A percentile compares a stretch with the other conserved stretches of the same genome.
phyloP scores from a whole-genome alignment of 345 rosid species.

The Lagerstroemia speciosa region DNA sequence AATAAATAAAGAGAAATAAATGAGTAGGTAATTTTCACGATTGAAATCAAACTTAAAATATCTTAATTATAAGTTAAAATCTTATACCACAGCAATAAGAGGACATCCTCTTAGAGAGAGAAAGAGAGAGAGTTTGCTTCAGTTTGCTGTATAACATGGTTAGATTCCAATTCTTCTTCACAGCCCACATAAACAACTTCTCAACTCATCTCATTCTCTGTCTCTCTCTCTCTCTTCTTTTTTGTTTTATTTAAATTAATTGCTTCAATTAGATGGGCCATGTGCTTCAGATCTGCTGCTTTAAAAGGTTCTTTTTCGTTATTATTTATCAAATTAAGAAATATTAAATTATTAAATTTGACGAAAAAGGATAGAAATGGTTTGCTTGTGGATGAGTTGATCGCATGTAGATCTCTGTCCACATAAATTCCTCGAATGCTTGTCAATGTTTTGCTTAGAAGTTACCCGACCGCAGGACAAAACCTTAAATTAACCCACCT shows the following conservation, averaged over 20 bases:
- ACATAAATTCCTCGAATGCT: conserved; percentile 24
- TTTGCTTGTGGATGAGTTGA: not conserved
- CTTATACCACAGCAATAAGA: too few species aligned
- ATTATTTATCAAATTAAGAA: too few species aligned
- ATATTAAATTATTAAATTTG: too few species aligned
- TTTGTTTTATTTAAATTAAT: not conserved
- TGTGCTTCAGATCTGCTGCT: not conserved
- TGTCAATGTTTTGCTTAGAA: conserved; percentile 46
- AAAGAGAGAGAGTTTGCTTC: too few species aligned
- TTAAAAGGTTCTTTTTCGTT: not conserved
- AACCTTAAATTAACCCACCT: too few species aligned
- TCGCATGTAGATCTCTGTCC: conserved; percentile 7
- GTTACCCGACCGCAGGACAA: too few species aligned
- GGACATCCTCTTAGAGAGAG: too few species aligned
- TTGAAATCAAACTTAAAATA: too few species aligned
- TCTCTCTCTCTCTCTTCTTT: too few species aligned
- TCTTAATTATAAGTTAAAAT: too few species aligned
- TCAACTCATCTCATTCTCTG: not conserved
- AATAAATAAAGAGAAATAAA: too few species aligned
- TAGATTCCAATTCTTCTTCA: conserved; percentile 10
- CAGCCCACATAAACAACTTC: not conserved
- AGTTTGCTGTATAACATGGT: conserved; percentile 2
- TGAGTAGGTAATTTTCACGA: too few species aligned
- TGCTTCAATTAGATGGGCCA: not conserved
- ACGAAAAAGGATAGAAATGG: not conserved